Base-by-base conservation (phyloP, 1,139 yeast species). In the Suhomyces yuchorum region DNA sequence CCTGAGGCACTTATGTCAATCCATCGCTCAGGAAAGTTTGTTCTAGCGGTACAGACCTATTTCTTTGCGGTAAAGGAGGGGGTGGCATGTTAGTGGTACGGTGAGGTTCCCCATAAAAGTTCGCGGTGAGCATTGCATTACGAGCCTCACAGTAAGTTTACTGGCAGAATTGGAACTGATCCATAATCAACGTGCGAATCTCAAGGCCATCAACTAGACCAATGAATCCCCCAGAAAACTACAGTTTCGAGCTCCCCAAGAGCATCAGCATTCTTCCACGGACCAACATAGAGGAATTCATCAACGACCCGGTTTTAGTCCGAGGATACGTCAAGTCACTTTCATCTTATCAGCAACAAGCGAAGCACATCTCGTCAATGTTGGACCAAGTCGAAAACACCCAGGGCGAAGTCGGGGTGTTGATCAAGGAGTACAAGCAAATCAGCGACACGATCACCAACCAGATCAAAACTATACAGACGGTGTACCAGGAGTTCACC, bases 321-420 rank as follows among this genome's bases (percentile, higher is more conserved):
- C 53, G 53, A 32, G 77, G 78, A 2, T 69, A 68, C 50, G 56
- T 71, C 20, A 62, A 62, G 50, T 55, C 58, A 28, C 61, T 68
- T 8, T 54, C 58, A 4, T 50, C 56, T n/a, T 71, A 65, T 53
- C 49, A 59, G 14, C 42, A 49, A 8, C 58, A 62, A 42, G 59
- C 57, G 19, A 49, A 54, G 5, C 54, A 56, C 22, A 50, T 66
- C 2, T 42, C 58, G 5, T 48, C 48, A 6, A 52, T 54, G 22
- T 47, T 72, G 26, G 57, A 63, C 12, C 48, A 48, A 8, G 64
- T 66, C 22, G 56, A 65, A 8, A 23, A 41, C n/a, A 56, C 58
- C 26, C 52, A 72, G 38, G 65, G 66, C 34, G 54, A 58, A 18
- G 59, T 71, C 5, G 48, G 60, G 2, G 53, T 46, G 9, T 51